These are phyloP conservation scores for Catenaria anguillulae DNA, from an alignment of 371 early-diverging fungal genomes.

Conservation along the genomic window DNA sequence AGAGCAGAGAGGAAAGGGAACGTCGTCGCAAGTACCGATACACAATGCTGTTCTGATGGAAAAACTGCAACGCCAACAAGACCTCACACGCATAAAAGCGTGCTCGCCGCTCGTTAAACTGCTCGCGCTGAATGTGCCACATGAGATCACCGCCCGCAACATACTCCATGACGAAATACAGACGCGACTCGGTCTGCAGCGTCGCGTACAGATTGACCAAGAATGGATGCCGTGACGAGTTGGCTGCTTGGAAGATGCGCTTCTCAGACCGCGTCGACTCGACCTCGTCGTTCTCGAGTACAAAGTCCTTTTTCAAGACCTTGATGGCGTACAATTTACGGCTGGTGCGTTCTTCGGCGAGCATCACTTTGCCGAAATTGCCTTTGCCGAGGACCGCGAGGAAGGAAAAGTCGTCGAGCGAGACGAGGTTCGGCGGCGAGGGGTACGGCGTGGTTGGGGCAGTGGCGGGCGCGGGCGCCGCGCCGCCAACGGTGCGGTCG, in stretches of 20 bases:
- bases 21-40: conserved; percentile 76
- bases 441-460: not conserved
- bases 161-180: conserved; percentile 98
- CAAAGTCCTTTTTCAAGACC: conserved; percentile 89
- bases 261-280: conserved; percentile 82
- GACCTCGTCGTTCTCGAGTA: conserved; percentile 82
- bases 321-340: conserved; percentile 86
- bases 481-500: not conserved
- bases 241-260: conserved; percentile 77
- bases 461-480: conserved; percentile 2
- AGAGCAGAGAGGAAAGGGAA: too few species aligned
- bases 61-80: conserved; percentile 83
- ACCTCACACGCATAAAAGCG: conserved; percentile 97
- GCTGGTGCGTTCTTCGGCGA: conserved; percentile 71
- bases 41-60: conserved; percentile 85
- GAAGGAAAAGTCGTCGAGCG: conserved; percentile 67
- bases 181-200: conserved; percentile 81
- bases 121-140: conserved; percentile 81
- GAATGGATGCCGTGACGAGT: conserved; percentile 82
- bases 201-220: conserved; percentile 88
- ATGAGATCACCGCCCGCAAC: conserved; percentile 97
- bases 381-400: conserved; percentile 90
- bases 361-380: conserved; percentile 96
- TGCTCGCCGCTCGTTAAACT: conserved; percentile 71
- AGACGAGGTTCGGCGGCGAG: conserved; percentile 8